Conservation (phyloP, 371 early-diverging fungal species). For the Mortierella sp. region DNA sequence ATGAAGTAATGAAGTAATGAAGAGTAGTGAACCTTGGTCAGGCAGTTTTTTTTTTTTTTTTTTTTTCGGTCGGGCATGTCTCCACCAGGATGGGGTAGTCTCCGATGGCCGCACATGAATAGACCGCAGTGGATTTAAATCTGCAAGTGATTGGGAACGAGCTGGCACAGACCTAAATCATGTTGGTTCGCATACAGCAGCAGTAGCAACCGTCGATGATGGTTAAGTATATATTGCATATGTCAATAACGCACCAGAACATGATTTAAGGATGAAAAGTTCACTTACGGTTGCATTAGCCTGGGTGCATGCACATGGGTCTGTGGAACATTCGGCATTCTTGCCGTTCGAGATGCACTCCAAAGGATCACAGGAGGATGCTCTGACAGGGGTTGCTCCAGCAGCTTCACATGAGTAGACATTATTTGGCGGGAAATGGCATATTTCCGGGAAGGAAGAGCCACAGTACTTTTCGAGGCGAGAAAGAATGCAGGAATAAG, state of each 20-base stretch:
- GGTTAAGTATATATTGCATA: too few relatives aligned
- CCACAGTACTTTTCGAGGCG: neutral
- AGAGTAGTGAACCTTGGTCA: too few relatives aligned
- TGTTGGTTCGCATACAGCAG: too few relatives aligned
- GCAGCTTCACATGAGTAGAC: neutral
- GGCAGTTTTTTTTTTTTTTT: too few relatives aligned
- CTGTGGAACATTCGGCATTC: neutral
- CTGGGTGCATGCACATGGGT: constrained; percentile 1
- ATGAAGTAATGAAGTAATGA: too few relatives aligned
- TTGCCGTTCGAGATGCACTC: neutral
- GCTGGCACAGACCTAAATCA: constrained; percentile 3
- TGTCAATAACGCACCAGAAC: too few relatives aligned
- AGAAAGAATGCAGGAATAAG: too few relatives aligned
- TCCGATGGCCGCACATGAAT: neutral
- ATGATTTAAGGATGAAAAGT: too few relatives aligned
- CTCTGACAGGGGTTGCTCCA: neutral
- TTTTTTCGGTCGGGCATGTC: too few relatives aligned
- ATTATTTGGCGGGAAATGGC: neutral
- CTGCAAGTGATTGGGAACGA: neutral
- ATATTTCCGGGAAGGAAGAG: neutral
- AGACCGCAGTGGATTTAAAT: neutral
- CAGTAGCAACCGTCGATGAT: too few relatives aligned
- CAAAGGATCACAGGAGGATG: constrained; percentile 1
- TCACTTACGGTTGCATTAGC: constrained; percentile 3
- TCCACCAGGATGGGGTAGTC: neutral